Conservation (phyloP, 2,329 filamentous ascomycete genomes). For the Diaporthe citri region DNA sequence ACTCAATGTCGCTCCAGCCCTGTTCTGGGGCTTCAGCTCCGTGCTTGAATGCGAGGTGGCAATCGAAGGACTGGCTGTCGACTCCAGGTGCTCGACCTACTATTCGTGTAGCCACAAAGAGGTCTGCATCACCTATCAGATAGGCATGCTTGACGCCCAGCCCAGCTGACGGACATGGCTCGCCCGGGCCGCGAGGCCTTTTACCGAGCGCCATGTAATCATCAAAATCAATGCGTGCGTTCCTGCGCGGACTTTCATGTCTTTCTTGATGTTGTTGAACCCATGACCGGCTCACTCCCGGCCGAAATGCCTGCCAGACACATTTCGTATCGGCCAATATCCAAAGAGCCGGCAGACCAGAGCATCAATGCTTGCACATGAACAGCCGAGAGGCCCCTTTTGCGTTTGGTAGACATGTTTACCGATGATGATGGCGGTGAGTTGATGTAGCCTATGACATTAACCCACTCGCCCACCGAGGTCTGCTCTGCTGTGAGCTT, state of each 20-base stretch:
- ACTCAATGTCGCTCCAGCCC: not conserved
- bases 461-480: conserved; percentile 86
- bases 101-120: not conserved
- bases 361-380: conserved; percentile 81
- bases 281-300: not conserved
- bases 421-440: conserved; percentile 41
- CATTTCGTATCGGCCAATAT: conserved; percentile 78
- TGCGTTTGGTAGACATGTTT: conserved; percentile 31
- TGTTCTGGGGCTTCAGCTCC: not conserved
- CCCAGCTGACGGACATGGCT: conserved; percentile 14
- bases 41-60: not conserved
- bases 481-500: conserved; percentile 73
- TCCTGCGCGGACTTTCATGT: not conserved
- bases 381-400: conserved; percentile 45
- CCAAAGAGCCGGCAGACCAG: conserved; percentile 81
- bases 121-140: conserved; percentile 8
- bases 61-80: conserved; percentile 7
- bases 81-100: not conserved
- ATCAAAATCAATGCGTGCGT: not conserved
- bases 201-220: conserved; percentile 8
- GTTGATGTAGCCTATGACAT: conserved; percentile 85
- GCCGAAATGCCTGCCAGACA: conserved; percentile 57
- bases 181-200: conserved; percentile 13
- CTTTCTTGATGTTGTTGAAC: not conserved
- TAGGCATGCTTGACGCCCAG: conserved; percentile 17